Evolutionary conservation across 1,284 basidiomycete genomes (phyloP), one percentile per base, ranked within the genome.

Genomic region (Wallemia ichthyophaga): DNA sequence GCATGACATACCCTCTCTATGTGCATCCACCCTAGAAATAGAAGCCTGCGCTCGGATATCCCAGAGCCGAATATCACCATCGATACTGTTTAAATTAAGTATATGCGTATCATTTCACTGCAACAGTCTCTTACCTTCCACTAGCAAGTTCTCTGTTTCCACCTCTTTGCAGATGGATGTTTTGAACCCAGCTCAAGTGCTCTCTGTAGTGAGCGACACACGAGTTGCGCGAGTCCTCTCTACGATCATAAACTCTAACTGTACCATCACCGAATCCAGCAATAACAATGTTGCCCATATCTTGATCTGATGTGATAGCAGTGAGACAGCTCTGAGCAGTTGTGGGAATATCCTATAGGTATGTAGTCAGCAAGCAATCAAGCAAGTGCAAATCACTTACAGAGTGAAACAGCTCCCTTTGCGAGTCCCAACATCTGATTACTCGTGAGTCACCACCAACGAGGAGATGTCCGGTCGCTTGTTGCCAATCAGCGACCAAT

Each of bases 361-460:
- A 27, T 57, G 59, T 60, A 54, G 64, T 32, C 28, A 61, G 19
- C 56, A 24, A n/a, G n/a, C 7, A 58, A 19, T 15, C 56, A 60
- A 55, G 58, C 19, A 25, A 48, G 27, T 25, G 48, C 24, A 25
- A 57, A 23, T 57, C 58, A 65, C 80, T 65, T 64, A 88, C 86
- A 70, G 84, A 71, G 31, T 85, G 73, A 65, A 84, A 81, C 24
- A 79, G 78, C 70, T 98, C 92, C 15, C 85, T 83, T 64, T 87
- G 82, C 13, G 89, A 91, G 68, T 98, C 92, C 94, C 94, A 98
- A 1, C 91, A 76, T 58, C 88, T 77, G 61, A 99, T 82, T 31
- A 83, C 80, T 60, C 81, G 79, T 58, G 86, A 84, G 69, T 98
- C 92, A 5, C 94, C 94, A 11, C 85, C 86, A 13, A 88, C 82